Evolutionary conservation across 2,329 filamentous ascomycete genomes (phyloP).

Genomic region (Phyllosticta citrichinensis): DNA sequence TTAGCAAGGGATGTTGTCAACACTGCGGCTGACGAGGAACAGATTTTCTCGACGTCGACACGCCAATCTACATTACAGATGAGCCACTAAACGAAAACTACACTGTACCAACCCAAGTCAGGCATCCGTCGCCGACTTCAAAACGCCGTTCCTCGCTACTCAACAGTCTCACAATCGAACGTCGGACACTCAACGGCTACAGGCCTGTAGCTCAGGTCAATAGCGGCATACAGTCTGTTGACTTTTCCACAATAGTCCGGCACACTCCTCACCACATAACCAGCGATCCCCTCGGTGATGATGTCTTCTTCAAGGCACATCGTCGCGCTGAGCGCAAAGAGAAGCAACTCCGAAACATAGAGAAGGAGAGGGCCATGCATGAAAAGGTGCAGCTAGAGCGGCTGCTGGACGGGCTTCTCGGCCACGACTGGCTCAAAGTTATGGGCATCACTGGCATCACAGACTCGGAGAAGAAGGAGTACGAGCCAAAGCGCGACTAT

Average conservation of each 20-base stretch:
- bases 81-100: conserved; percentile 27
- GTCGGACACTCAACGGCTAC: conserved; percentile 3
- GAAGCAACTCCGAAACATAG: conserved; percentile 58
- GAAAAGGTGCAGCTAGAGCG: conserved; percentile 57
- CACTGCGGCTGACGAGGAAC: conserved; percentile 12
- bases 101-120: not conserved
- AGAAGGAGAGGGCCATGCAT: conserved; percentile 55
- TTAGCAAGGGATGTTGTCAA: conserved; percentile 8
- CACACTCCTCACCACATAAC: conserved; percentile 22
- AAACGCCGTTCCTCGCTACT: conserved; percentile 1
- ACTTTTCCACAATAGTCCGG: conserved; percentile 31
- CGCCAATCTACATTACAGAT: conserved; percentile 62
- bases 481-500: conserved; percentile 73
- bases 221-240: conserved; percentile 26
- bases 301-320: conserved; percentile 48
- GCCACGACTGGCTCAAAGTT: conserved; percentile 83
- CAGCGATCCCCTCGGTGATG: conserved; percentile 47
- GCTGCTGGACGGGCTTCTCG: conserved; percentile 70
- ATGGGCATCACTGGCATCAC: conserved; percentile 84
- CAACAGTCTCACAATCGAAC: conserved; percentile 1
- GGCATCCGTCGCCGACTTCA: not conserved
- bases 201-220: conserved; percentile 11
- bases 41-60: conserved; percentile 67
- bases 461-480: conserved; percentile 75
- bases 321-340: conserved; percentile 53